These are phyloP conservation scores for Adansonia madagascariensis DNA, from an alignment of 441 rosid species.

Conservation along the genomic window DNA sequence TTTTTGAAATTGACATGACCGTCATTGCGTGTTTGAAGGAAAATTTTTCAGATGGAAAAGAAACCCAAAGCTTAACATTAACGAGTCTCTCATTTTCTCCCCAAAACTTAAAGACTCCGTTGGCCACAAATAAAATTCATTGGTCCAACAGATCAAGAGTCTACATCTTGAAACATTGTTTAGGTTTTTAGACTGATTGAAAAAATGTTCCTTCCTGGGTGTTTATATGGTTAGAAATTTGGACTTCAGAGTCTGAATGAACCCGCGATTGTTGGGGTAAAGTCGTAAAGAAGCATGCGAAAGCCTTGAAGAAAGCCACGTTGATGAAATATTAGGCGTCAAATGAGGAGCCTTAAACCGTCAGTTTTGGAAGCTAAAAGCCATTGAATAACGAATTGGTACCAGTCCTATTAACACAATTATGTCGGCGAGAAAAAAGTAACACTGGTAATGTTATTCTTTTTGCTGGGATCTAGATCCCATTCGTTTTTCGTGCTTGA, in stretches of 20 bases:
- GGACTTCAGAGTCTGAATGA: background rate
- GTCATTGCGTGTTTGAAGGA: constrained; percentile 21
- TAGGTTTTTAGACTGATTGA: background rate
- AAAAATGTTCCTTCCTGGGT: background rate
- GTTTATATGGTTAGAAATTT: background rate
- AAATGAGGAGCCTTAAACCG: background rate
- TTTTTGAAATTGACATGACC: background rate
- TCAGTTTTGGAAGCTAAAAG: background rate
- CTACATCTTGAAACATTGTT: background rate
- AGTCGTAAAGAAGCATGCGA: background rate
- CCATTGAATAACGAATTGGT: background rate
- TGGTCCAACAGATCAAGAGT: background rate
- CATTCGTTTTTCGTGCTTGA: background rate
- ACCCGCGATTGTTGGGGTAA: constrained; percentile 11
- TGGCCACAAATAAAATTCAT: background rate
- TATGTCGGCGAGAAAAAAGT: constrained; percentile 3
- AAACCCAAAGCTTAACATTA: background rate
- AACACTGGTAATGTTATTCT: background rate
- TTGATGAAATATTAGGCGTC: background rate
- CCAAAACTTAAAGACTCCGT: background rate
- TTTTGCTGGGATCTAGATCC: background rate
- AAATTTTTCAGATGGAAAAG: background rate
- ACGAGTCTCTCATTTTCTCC: background rate
- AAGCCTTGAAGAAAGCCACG: background rate
- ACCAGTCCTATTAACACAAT: background rate